These are phyloP conservation scores for Puccinia triticina DNA, from an alignment of 1,284 basidiomycete genomes.

Conservation along the genomic window DNA sequence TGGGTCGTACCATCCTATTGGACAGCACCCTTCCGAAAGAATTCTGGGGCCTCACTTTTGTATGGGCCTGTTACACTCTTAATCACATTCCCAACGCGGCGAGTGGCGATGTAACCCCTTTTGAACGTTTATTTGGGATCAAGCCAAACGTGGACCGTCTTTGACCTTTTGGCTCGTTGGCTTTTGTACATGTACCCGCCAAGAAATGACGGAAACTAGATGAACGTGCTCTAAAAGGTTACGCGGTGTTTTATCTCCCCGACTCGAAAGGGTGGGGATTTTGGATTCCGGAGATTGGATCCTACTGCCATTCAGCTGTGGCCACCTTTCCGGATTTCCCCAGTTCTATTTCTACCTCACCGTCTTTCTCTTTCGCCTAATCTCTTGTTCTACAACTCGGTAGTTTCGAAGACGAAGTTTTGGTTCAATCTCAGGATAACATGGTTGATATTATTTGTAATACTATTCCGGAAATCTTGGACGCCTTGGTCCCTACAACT, in stretches of 20 bases:
- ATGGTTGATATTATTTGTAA: no score
- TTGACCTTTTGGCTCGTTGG: neutral
- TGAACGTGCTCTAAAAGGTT: no score
- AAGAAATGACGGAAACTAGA: no score
- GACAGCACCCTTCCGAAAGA: conserved; percentile 11
- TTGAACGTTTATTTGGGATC: neutral
- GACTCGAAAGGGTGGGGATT: no score
- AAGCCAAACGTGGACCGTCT: conserved; percentile 5
- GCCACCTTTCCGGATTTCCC: no score
- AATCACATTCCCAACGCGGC: neutral
- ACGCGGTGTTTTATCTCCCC: neutral
- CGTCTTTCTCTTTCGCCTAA: neutral
- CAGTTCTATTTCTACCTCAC: no score
- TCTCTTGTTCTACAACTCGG: no score
- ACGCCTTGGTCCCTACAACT: no score
- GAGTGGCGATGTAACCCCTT: neutral
- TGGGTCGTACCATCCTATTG: conserved; percentile 5
- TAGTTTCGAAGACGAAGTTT: neutral
- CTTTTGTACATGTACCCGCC: neutral
- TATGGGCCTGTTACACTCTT: no score
- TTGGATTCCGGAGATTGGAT: neutral
- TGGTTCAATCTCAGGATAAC: neutral
- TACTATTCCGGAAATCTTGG: no score
- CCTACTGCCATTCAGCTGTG: no score
- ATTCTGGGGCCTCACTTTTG: conserved; percentile 38